Base-by-base conservation (phyloP, 2,329 filamentous ascomycete genomes). In the Alternaria atra region DNA sequence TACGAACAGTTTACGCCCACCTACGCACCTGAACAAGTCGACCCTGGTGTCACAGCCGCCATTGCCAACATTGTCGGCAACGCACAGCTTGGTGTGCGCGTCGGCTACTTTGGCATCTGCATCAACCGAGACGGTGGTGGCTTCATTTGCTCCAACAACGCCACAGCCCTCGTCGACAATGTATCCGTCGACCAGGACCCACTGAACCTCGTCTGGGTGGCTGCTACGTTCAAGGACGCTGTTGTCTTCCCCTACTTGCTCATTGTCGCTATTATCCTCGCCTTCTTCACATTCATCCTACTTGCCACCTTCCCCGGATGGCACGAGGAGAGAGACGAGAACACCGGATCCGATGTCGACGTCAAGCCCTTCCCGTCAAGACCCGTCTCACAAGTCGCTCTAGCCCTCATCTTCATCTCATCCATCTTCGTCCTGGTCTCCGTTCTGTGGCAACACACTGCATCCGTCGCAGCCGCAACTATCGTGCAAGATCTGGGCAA, bases 81-180 rank as follows among this genome's bases (percentile, higher is more conserved):
- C 69, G 94, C 95, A 12, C 87, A 88, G 61, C 84, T 99, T 50
- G 93, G 97, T 79, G 93, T 95, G 27, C 90, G 95, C 58, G 95
- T 99, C 30, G 95, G 95, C 68, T 99, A 97, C 84, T 99, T 99
- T 74, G 95, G 95, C 70, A 97, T 99, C 79, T 99, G 95, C 82
- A 89, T 98, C 79, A 95, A 93, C 80, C 90, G 92, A 1, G 93
- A 97, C 77, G 91, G 91, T 61, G 94, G 94, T 67, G 89, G 90
- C 23, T 99, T 93, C 87, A 87, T 98, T 60, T 99, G 95, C 86
- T 95, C 92, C 79, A 96, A 97, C 85, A 99, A 99, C 80, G 95
- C 95, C 20, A 97, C 94, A 3, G 90, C 93, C 3, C 86, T 99
- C 48, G 94, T 95, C 37, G 91, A 95, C 78, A 90, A 97, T 80